Percentiles rank a stretch among this genome's conserved stretches.
Evolutionary conservation across 495 filamentous ascomycete species (phyloP).

Genomic region (Talaromyces nanjingensis): DNA sequence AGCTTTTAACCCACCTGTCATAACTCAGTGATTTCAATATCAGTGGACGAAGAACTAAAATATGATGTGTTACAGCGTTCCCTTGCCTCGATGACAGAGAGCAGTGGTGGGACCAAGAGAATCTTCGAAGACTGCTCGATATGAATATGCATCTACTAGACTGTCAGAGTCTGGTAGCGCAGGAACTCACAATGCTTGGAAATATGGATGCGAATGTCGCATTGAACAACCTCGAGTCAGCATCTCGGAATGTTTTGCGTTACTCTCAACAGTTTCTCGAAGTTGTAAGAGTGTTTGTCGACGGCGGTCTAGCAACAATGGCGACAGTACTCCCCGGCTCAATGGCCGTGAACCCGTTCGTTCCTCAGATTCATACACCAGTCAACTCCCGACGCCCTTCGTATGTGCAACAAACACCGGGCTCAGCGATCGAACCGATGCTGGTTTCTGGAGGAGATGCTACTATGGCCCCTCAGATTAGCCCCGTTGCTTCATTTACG

Average conservation of each 20-base stretch:
- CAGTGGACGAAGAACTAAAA: not conserved
- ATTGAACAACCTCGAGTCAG: conserved; percentile 4
- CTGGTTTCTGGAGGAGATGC: not conserved
- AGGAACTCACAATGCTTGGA: conserved; percentile 6
- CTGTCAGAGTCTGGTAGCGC: not conserved
- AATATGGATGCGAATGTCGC: conserved; percentile 1
- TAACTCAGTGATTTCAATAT: not conserved
- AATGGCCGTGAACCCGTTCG: not conserved
- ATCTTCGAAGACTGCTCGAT: conserved; percentile 3
- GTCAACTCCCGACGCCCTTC: conserved; percentile 2
- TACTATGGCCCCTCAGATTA: not conserved
- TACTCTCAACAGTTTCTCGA: conserved; percentile 6
- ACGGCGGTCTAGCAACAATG: not conserved
- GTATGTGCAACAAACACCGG: conserved; percentile 1
- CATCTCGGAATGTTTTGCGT: conserved; percentile 1
- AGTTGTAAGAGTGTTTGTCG: not conserved
- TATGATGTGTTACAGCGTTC: not conserved
- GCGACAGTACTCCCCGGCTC: not conserved
- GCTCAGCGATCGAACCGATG: not conserved
- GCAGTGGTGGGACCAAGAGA: conserved; percentile 6
- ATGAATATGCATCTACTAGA: conserved; percentile 5
- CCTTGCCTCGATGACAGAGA: conserved; percentile 5
- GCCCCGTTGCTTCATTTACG: not conserved
- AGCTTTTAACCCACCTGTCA: not conserved
- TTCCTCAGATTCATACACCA: not conserved